Evolutionary conservation across 1,139 yeast genomes (phyloP).

Genomic region (Nematodospora anomalae): DNA sequence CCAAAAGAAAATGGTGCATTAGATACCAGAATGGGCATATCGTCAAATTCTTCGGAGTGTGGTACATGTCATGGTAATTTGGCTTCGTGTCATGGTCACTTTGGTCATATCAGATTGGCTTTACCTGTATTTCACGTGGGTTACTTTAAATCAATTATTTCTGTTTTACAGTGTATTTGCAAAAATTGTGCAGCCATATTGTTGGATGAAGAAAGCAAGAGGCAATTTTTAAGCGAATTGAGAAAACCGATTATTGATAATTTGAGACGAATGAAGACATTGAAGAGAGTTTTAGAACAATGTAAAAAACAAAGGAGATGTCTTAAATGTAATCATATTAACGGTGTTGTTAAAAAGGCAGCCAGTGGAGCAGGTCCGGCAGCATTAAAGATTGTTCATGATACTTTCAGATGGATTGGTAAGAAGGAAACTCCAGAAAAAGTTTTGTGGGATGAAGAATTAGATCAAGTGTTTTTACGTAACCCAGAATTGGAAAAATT

Average conservation of each 20-base stretch:
- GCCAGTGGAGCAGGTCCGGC: conserved; percentile 93
- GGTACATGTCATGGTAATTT: conserved; percentile 88
- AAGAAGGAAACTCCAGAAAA: conserved; percentile 87
- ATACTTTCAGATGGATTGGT: conserved; percentile 93
- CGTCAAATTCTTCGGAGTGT: conserved; percentile 82
- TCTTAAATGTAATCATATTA: conserved; percentile 78
- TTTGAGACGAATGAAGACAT: conserved; percentile 82
- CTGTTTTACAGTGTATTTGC: conserved; percentile 88
- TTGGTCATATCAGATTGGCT: conserved; percentile 91
- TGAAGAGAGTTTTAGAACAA: conserved; percentile 83
- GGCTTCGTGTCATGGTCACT: conserved; percentile 97
- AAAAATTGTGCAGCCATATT: conserved; percentile 82
- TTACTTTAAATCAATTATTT: conserved; percentile 87
- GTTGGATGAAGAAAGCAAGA: conserved; percentile 69
- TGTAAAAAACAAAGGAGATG: conserved; percentile 95
- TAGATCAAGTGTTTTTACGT: conserved; percentile 65
- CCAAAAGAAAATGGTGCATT: conserved; percentile 85
- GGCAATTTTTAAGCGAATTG: conserved; percentile 70
- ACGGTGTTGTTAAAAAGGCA: conserved; percentile 97
- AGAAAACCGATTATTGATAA: conserved; percentile 90
- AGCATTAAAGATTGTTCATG: conserved; percentile 91
- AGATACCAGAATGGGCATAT: conserved; percentile 92
- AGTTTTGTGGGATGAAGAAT: conserved; percentile 80
- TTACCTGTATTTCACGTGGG: conserved; percentile 98
- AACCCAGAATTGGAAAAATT: conserved; percentile 90